These are phyloP conservation scores for Malania oleifera DNA, from an alignment of 164 flowering plant species.

Conservation along the genomic window DNA sequence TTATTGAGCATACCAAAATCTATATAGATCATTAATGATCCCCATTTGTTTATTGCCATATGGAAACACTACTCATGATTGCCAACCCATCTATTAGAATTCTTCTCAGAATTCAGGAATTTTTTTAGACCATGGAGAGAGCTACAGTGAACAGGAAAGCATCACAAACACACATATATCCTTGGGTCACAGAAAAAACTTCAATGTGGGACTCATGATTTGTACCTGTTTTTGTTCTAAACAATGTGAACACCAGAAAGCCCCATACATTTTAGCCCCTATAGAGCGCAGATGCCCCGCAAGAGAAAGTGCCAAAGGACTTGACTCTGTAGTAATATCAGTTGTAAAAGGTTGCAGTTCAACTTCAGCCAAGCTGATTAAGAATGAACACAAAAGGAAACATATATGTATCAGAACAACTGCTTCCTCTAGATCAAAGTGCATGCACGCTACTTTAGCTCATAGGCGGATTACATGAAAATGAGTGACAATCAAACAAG, in stretches of 20 bases:
- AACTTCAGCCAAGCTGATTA: conserved; percentile 43
- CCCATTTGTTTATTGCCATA: neutral
- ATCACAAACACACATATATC: too few relatives aligned
- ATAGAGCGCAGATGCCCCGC: conserved; percentile 73
- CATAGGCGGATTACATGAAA: too few relatives aligned
- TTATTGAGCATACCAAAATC: too few relatives aligned
- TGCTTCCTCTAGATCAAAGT: neutral
- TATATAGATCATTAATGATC: too few relatives aligned
- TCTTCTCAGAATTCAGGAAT: neutral
- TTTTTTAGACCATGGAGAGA: neutral
- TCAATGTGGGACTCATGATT: neutral
- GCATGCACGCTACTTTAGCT: too few relatives aligned
- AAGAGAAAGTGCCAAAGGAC: conserved; percentile 67
- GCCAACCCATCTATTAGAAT: neutral
- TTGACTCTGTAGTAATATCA: conserved; percentile 61
- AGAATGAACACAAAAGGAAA: neutral
- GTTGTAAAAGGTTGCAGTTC: conserved; percentile 54
- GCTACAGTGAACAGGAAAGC: neutral
- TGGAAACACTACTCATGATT: neutral
- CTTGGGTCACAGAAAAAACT: too few relatives aligned
- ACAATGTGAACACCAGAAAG: conserved; percentile 99
- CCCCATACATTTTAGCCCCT: conserved; percentile 98
- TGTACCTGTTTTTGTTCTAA: conserved; percentile 86
- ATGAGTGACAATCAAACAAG: too few relatives aligned
- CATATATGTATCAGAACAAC: neutral